Conservation (phyloP, 179 eudicot genomes). For the Spergularia azorica region DNA sequence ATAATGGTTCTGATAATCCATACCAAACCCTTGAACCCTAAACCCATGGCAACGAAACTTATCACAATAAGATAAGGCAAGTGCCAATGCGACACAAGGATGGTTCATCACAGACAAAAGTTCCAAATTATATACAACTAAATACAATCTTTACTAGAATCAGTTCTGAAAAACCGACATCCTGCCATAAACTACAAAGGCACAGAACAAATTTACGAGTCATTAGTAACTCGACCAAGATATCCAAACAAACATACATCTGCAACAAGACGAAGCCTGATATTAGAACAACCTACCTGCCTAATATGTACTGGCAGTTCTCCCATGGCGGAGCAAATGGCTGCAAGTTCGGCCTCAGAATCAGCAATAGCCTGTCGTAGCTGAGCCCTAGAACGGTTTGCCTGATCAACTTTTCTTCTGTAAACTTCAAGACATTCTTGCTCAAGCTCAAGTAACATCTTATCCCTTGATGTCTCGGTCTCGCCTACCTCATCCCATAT, state of each 20-base stretch:
- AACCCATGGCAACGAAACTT: too few relatives aligned
- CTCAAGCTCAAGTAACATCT: conserved; percentile 85
- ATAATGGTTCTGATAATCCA: too few relatives aligned
- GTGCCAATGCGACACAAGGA: too few relatives aligned
- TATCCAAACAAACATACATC: not conserved
- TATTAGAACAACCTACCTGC: conserved; percentile 53
- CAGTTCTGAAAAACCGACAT: not conserved
- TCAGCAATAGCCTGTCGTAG: conserved; percentile 94
- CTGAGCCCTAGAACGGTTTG: conserved; percentile 86
- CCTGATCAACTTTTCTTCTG: conserved; percentile 89
- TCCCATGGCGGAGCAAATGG: conserved; percentile 89
- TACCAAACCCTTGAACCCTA: too few relatives aligned
- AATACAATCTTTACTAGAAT: not conserved
- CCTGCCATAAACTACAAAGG: too few relatives aligned
- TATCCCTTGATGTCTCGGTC: conserved; percentile 71
- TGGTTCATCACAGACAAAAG: too few relatives aligned
- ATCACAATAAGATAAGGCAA: too few relatives aligned
- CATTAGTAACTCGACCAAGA: not conserved
- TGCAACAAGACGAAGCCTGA: not conserved
- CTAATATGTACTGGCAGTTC: conserved; percentile 86
- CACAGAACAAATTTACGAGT: not conserved
- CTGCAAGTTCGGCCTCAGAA: conserved; percentile 94
- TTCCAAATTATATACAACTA: not conserved
- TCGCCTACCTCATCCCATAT: conserved; percentile 99
- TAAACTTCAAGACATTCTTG: conserved; percentile 90